Evolutionary conservation across 495 filamentous ascomycete species (phyloP).

Genomic region (Cercophora scortea): DNA sequence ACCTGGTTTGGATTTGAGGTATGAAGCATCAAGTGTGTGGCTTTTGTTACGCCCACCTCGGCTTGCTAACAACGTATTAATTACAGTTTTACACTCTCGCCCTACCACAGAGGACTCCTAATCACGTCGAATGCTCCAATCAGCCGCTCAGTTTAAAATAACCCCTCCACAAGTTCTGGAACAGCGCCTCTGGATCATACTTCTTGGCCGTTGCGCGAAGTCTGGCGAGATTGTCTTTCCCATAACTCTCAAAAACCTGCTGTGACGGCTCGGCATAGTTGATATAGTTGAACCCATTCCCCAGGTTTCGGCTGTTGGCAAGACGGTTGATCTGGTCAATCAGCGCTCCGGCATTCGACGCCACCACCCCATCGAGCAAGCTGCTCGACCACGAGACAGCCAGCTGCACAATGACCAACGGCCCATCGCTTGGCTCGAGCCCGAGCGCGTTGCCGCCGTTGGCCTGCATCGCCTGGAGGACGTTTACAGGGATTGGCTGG

Average conservation of each 20-base stretch:
- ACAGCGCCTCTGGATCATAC: conserved; percentile 35
- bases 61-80: too few relatives aligned
- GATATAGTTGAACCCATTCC: conserved; percentile 51
- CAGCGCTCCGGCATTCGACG: conserved; percentile 18
- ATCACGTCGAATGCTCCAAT: not conserved
- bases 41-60: too few relatives aligned
- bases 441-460: conserved; percentile 27
- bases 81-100: too few relatives aligned
- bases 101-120: too few relatives aligned
- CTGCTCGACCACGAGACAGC: conserved; percentile 6
- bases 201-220: conserved; percentile 29
- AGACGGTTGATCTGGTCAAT: conserved; percentile 24
- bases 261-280: conserved; percentile 39
- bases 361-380: conserved; percentile 18
- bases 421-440: conserved; percentile 15
- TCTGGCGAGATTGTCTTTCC: conserved; percentile 22
- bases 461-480: conserved; percentile 17
- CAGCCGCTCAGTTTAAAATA: conserved; percentile 26
- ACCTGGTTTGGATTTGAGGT: too few relatives aligned
- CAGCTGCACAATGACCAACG: conserved; percentile 14
- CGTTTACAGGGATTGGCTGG: conserved; percentile 17
- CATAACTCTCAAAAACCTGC: conserved; percentile 37
- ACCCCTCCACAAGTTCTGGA: conserved; percentile 33
- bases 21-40: too few relatives aligned
- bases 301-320: conserved; percentile 33